These are phyloP conservation scores for Primulina huaijiensis DNA, from an alignment of 257 asterid species.

Conservation along the genomic window DNA sequence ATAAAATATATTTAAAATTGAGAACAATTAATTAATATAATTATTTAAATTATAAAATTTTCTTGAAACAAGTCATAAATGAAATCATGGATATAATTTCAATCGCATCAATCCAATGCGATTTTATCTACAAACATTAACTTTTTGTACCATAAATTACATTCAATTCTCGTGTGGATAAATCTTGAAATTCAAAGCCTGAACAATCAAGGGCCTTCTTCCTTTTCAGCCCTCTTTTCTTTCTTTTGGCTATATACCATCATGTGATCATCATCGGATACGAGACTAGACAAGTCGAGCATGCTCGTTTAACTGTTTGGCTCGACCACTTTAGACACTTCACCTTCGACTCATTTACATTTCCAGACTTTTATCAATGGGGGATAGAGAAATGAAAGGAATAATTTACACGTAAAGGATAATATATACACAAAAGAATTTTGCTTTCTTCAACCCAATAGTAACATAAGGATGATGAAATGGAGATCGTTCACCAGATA, in stretches of 20 bases:
- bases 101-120: too few relatives aligned
- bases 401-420: slow-evolving; percentile 15
- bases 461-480: slow-evolving; percentile 1
- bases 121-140: neutral
- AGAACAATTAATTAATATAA: too few relatives aligned
- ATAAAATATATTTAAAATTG: too few relatives aligned
- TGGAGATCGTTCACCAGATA: neutral
- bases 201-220: neutral
- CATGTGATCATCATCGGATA: neutral
- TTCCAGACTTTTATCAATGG: slow-evolving; percentile 8
- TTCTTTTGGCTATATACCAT: neutral
- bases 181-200: neutral
- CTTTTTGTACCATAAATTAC: neutral
- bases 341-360: neutral
- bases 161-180: neutral
- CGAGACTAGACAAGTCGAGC: neutral
- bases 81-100: too few relatives aligned
- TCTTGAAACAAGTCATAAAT: too few relatives aligned
- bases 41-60: too few relatives aligned
- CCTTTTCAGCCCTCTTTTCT: neutral
- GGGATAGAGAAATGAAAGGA: slow-evolving; percentile 24
- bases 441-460: neutral
- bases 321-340: neutral
- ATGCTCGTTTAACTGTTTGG: neutral
- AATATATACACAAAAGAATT: slow-evolving; percentile 15